These are phyloP conservation scores for Kwoniella shivajii DNA, from an alignment of 1,284 basidiomycete species.

Conservation along the genomic window DNA sequence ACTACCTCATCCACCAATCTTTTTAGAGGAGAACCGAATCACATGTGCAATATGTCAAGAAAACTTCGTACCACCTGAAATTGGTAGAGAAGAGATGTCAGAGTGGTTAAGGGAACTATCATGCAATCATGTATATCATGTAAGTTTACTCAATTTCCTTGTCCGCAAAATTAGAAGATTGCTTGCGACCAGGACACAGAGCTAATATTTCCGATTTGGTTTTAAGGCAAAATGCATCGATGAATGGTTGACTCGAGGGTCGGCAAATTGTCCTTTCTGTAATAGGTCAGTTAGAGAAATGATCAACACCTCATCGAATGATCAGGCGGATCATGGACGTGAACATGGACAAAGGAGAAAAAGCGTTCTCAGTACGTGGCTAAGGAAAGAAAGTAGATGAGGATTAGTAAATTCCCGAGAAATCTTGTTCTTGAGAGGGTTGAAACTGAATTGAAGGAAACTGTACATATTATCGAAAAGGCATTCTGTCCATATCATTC, in stretches of 20 bases:
- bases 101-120: constrained; percentile 32
- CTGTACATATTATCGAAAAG: too few species aligned
- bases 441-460: too few species aligned
- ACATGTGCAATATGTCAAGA: constrained; percentile 46
- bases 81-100: constrained; percentile 25
- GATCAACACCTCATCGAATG: neutral
- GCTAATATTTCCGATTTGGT: neutral
- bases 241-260: constrained; percentile 38
- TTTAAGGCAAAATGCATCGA: constrained; percentile 39
- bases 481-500: too few species aligned
- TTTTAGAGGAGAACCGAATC: constrained; percentile 25
- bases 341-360: neutral
- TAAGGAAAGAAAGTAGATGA: neutral
- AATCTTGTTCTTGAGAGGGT: too few species aligned
- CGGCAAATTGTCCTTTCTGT: constrained; percentile 43
- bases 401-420: too few species aligned
- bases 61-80: constrained; percentile 28
- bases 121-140: constrained; percentile 45
- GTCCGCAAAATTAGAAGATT: too few species aligned
- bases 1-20: constrained; percentile 26
- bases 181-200: too few species aligned
- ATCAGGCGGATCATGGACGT: neutral
- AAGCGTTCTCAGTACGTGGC: neutral
- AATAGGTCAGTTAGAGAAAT: constrained; percentile 30
- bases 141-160: constrained; percentile 17